Conservation (phyloP, 2,329 filamentous ascomycete species). For the Blastomyces gilchristii region DNA sequence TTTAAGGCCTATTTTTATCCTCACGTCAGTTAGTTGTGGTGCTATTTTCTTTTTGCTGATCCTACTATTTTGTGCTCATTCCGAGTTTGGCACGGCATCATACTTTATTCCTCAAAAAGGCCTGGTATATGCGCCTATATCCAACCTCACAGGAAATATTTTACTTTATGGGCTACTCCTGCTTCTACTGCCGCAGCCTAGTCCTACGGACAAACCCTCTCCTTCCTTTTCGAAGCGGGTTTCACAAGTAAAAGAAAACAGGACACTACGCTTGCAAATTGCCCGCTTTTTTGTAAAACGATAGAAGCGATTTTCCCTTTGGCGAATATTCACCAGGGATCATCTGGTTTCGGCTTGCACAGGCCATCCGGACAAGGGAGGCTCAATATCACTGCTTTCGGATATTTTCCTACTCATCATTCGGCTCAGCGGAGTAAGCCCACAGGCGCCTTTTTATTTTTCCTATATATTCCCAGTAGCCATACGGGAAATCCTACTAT, state of each 20-base stretch:
- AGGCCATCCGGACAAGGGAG: not conserved
- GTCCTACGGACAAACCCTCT: not conserved
- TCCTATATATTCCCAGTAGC: too few species aligned
- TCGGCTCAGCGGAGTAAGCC: not conserved
- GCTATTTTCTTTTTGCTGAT: not conserved
- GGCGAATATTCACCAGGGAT: not conserved
- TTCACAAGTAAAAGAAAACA: slow-evolving; percentile 1
- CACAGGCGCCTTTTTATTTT: not conserved
- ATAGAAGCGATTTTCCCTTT: not conserved
- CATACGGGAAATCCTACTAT: not conserved
- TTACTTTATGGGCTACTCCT: not conserved
- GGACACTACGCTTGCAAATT: not conserved
- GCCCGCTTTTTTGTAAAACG: not conserved
- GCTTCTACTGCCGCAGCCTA: not conserved
- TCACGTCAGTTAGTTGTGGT: not conserved
- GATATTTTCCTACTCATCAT: not conserved
- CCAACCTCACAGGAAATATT: not conserved
- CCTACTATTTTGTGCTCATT: not conserved
- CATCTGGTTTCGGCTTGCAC: not conserved
- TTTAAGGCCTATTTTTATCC: not conserved
- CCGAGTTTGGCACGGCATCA: not conserved
- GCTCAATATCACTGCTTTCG: not conserved
- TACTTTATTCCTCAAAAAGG: not conserved
- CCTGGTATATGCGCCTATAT: not conserved
- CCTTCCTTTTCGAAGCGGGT: not conserved